Evolutionary conservation across 2,329 filamentous ascomycete species (phyloP).

Genomic region (Talaromyces verruculosus): DNA sequence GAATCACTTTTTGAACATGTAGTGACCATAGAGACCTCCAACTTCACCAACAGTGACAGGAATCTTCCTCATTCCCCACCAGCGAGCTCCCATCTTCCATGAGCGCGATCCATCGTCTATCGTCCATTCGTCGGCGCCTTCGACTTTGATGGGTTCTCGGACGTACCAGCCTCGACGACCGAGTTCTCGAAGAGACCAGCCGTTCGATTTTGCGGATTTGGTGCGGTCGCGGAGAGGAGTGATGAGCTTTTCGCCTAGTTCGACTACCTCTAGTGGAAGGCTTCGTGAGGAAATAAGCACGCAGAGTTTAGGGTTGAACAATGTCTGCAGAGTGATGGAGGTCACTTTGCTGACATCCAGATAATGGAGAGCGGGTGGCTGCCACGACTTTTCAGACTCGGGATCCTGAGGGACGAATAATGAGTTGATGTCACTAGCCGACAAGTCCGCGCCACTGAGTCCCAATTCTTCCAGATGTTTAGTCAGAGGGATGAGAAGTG

Average conservation of each 20-base stretch:
- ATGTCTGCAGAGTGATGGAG: constrained; percentile 54
- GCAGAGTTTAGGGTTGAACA: constrained; percentile 57
- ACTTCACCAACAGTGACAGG: constrained; percentile 57
- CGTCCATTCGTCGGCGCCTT: constrained; percentile 25
- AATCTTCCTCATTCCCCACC: constrained; percentile 78
- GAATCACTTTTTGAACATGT: constrained; percentile 57
- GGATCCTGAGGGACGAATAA: constrained; percentile 52
- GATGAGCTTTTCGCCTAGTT: constrained; percentile 69
- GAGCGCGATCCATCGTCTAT: constrained; percentile 59
- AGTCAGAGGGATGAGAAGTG: constrained; percentile 63
- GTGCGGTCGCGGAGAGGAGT: constrained; percentile 63
- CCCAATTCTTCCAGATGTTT: constrained; percentile 76
- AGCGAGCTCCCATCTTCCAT: constrained; percentile 84
- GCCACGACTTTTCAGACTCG: constrained; percentile 45
- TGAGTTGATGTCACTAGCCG: constrained; percentile 63
- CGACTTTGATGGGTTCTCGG: constrained; percentile 42
- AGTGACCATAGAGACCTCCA: constrained; percentile 59
- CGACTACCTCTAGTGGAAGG: constrained; percentile 71
- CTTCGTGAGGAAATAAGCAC: constrained; percentile 61
- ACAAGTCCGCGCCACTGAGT: constrained; percentile 65
- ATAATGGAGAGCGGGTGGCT: constrained; percentile 66
- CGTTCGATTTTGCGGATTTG: constrained; percentile 56
- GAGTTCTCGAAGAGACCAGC: constrained; percentile 69
- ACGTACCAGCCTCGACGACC: constrained; percentile 70
- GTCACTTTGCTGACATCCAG: constrained; percentile 73